These are phyloP conservation scores for Botrytis pseudocinerea DNA, from an alignment of 2,329 filamentous ascomycete genomes.

Conservation along the genomic window DNA sequence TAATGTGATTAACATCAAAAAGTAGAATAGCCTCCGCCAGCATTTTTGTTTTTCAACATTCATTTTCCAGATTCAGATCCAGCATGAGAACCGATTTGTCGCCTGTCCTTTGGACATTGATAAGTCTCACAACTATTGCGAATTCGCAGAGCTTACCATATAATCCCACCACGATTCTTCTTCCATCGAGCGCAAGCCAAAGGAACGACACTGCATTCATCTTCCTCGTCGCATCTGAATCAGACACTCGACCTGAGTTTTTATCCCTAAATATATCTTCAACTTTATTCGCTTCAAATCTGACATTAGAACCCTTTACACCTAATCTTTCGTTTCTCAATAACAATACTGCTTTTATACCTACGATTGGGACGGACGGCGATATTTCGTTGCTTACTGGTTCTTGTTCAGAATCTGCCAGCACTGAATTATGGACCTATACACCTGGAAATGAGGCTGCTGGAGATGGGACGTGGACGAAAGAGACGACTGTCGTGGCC, in stretches of 20 bases:
- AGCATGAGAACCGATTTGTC: conserved; percentile 34
- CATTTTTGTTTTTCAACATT: conserved; percentile 21
- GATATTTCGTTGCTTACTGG: conserved; percentile 74
- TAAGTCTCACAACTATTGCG: conserved; percentile 21
- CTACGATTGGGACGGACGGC: conserved; percentile 66
- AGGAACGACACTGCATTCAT: conserved; percentile 64
- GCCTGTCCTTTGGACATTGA: conserved; percentile 30
- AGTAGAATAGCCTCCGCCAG: conserved; percentile 23
- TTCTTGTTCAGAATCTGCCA: conserved; percentile 59
- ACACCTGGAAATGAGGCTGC: conserved; percentile 47
- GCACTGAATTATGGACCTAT: conserved; percentile 68
- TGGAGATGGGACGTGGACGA: conserved; percentile 57
- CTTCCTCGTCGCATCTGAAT: conserved; percentile 52
- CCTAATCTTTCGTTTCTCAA: conserved; percentile 63
- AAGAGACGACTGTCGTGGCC: conserved; percentile 44
- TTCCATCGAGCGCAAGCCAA: conserved; percentile 50
- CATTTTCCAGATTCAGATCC: conserved; percentile 2
- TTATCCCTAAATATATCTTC: conserved; percentile 66
- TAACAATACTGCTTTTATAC: conserved; percentile 60
- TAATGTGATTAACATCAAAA: conserved; percentile 31
- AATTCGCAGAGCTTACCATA: conserved; percentile 63
- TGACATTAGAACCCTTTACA: conserved; percentile 53
- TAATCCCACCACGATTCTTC: conserved; percentile 72
- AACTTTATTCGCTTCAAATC: conserved; percentile 51
- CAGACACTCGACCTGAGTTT: conserved; percentile 48